These are phyloP conservation scores for Acaromyces ingoldii DNA, from an alignment of 1,284 basidiomycete species.

Conservation along the genomic window DNA sequence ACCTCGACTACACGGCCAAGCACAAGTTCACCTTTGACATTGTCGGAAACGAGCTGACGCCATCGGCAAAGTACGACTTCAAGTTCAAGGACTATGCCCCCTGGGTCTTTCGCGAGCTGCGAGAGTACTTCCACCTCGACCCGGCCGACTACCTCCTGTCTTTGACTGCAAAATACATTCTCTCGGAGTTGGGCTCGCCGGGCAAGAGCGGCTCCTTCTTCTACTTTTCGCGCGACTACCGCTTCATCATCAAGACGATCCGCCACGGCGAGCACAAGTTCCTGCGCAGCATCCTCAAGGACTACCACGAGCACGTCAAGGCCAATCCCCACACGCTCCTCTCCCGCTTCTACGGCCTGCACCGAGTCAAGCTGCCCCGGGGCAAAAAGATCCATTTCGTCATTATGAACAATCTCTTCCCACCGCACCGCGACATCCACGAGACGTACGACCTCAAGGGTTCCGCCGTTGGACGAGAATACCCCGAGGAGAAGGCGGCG, in stretches of 20 bases:
- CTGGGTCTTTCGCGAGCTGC: conserved; percentile 90
- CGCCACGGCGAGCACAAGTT: conserved; percentile 92
- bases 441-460: conserved; percentile 98
- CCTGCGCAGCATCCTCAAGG: conserved; percentile 72
- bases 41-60: conserved; percentile 92
- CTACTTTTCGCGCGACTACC: conserved; percentile 97
- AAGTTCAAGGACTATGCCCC: conserved; percentile 99
- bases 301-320: conserved; percentile 83
- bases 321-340: conserved; percentile 89
- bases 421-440: conserved; percentile 92
- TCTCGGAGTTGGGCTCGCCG: conserved; percentile 95
- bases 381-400: conserved; percentile 97
- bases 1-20: conserved; percentile 78
- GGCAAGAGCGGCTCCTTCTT: conserved; percentile 98
- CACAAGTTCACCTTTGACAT: conserved; percentile 99
- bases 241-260: conserved; percentile 99
- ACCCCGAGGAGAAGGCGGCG: conserved; percentile 75
- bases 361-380: conserved; percentile 89
- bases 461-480: conserved; percentile 80
- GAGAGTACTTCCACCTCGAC: conserved; percentile 90
- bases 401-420: conserved; percentile 99
- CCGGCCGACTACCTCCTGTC: conserved; percentile 95
- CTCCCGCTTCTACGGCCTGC: conserved; percentile 90
- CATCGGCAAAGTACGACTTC: conserved; percentile 91
- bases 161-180: conserved; percentile 92